These are phyloP conservation scores for Pogostemon cablin DNA, from an alignment of 257 asterid genomes.

Conservation along the genomic window DNA sequence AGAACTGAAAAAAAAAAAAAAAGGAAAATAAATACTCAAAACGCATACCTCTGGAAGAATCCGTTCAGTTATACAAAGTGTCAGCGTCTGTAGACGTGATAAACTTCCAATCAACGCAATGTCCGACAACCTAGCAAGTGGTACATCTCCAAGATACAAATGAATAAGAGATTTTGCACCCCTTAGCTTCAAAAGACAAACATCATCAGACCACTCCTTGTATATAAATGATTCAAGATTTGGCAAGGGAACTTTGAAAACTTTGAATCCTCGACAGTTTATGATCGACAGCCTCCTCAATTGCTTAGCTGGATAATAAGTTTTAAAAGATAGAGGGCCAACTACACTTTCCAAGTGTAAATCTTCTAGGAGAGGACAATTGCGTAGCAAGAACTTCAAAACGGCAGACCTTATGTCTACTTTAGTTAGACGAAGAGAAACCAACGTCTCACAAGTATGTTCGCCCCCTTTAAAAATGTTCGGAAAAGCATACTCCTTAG, in stretches of 20 bases:
- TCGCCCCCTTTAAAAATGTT: not conserved
- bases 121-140: too few relatives aligned
- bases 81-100: too few relatives aligned
- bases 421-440: not conserved
- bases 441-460: not conserved
- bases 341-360: not conserved
- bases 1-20: too few relatives aligned
- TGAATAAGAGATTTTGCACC: too few relatives aligned
- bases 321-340: not conserved
- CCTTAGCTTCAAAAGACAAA: too few relatives aligned
- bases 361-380: conserved; percentile 16
- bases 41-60: too few relatives aligned
- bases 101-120: too few relatives aligned
- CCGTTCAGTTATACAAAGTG: too few relatives aligned
- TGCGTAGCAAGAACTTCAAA: not conserved
- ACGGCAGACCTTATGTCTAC: not conserved
- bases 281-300: not conserved
- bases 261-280: not conserved
- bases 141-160: too few relatives aligned
- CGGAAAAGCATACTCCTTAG: too few relatives aligned
- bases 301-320: not conserved
- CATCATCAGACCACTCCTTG: too few relatives aligned
- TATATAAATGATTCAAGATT: not conserved
- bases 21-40: too few relatives aligned
- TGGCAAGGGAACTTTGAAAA: not conserved